Base-by-base conservation (phyloP, 345 rosid species). In the Dovyalis caffra region DNA sequence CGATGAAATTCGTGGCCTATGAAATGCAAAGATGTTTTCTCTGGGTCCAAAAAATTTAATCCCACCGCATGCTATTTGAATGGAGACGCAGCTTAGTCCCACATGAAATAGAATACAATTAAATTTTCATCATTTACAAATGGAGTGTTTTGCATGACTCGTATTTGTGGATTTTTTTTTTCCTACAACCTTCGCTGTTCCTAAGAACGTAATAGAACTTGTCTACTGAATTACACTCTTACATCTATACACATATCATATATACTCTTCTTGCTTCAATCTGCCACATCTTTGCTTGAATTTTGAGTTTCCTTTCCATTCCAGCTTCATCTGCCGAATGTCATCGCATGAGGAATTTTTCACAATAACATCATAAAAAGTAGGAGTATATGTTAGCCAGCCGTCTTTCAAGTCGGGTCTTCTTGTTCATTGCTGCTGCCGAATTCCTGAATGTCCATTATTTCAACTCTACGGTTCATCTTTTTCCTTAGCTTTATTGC, bases 381-480 rank as follows among this genome's bases (percentile, higher is more conserved):
- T 18, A 1, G 56, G 56, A 1, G 56, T 3, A 4, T 26, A 26
- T 23, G 32, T 68, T 43, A 16, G 45, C 38, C 28, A 51, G 40
- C 15, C 14, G 28, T 6, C 51, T 51, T 0, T 5, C 8, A 38
- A 65, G 64, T 45, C 25, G 35, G 72, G 0, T 74, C 86, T 16
- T 21, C 64, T 32, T 63, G 81, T 56, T 80, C 84, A 1, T 49
- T 68, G 60, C 71, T 23, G 26, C 66, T 72, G 16, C 66, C 77
- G 8, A 87, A 56, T 35, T 87, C 90, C 69, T 86, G 89, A 43
- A 85, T 69, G 12, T 90, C 92, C 73, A 94, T 74, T 71, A 92
- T 88, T 77, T 87, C 97, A 15, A 90, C 93, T 60, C 97, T 87
- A 1, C 93, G 92, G 6, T 85, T 92, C 97, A 94, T 94, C 85